Evolutionary conservation across 768 basidiomycete species (phyloP).

Genomic region (Lactifluus hygrophoroides): DNA sequence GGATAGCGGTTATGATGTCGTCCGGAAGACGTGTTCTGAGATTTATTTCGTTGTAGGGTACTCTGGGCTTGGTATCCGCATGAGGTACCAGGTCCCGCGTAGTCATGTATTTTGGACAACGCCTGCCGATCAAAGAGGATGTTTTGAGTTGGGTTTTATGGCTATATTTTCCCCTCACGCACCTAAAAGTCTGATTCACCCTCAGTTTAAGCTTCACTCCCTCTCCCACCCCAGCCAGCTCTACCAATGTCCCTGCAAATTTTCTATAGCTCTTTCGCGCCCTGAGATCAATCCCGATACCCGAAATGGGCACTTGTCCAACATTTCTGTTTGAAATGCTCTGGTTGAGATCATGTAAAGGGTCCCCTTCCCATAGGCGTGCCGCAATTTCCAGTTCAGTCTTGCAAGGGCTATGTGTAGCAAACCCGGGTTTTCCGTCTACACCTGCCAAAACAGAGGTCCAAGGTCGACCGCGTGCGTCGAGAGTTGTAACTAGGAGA

Average conservation of each 20-base stretch:
- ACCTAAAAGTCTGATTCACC: constrained; percentile 56
- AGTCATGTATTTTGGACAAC: constrained; percentile 66
- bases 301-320: constrained; percentile 34
- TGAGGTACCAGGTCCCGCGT: constrained; percentile 42
- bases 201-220: constrained; percentile 32
- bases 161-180: not conserved
- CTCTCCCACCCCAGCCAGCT: constrained; percentile 25
- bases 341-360: constrained; percentile 22
- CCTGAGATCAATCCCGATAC: constrained; percentile 50
- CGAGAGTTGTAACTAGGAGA: constrained; percentile 48
- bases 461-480: constrained; percentile 47
- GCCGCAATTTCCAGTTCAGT: constrained; percentile 34
- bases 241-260: constrained; percentile 42
- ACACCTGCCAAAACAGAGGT: constrained; percentile 42
- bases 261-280: constrained; percentile 51
- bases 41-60: constrained; percentile 30
- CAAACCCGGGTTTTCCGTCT: constrained; percentile 41
- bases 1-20: constrained; percentile 41
- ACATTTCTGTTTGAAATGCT: not conserved
- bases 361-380: constrained; percentile 47
- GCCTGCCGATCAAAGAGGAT: constrained; percentile 30
- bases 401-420: constrained; percentile 29
- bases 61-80: constrained; percentile 31
- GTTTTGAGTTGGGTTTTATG: constrained; percentile 20
- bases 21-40: constrained; percentile 41